A percentile compares a stretch with the other conserved stretches of the same genome.
Evolutionary conservation across 768 basidiomycete genomes (phyloP).

Genomic region (Galerina marginata): DNA sequence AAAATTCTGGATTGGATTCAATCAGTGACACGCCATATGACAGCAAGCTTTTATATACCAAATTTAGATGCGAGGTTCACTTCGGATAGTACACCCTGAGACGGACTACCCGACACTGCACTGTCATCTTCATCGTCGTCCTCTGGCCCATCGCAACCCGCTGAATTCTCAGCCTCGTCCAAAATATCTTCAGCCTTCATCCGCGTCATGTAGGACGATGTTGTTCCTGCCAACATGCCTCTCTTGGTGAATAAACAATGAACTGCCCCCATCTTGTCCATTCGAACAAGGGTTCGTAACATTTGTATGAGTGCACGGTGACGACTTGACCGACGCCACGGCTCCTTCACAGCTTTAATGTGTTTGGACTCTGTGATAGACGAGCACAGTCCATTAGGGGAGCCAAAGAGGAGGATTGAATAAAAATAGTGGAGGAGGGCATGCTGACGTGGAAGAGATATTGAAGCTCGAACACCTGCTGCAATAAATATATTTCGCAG

Average conservation of each 20-base stretch:
- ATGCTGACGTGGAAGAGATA: slow-evolving; percentile 38
- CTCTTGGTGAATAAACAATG: neutral
- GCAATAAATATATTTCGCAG: slow-evolving; percentile 29
- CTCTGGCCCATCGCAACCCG: too few species aligned
- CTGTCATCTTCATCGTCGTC: slow-evolving; percentile 20
- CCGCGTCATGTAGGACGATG: slow-evolving; percentile 14
- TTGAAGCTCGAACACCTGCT: slow-evolving; percentile 24
- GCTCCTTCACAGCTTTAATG: slow-evolving; percentile 41
- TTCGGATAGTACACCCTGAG: too few species aligned
- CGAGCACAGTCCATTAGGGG: slow-evolving; percentile 40
- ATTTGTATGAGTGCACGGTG: slow-evolving; percentile 37
- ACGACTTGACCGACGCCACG: slow-evolving; percentile 32
- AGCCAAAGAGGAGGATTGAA: slow-evolving; percentile 31
- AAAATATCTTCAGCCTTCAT: slow-evolving; percentile 2
- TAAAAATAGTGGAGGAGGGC: slow-evolving; percentile 32
- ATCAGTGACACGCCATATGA: too few species aligned
- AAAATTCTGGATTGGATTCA: too few species aligned
- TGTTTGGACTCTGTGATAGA: slow-evolving; percentile 42
- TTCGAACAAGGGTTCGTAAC: slow-evolving; percentile 28
- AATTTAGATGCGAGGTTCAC: too few species aligned
- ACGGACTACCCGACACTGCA: slow-evolving; percentile 1
- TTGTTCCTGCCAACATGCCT: slow-evolving; percentile 22
- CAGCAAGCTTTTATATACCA: too few species aligned
- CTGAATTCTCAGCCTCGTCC: too few species aligned
- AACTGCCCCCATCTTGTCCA: slow-evolving; percentile 27